Evolutionary conservation across 169 alveolate species (phyloP).

Genomic region (Toxoplasma gondii): DNA sequence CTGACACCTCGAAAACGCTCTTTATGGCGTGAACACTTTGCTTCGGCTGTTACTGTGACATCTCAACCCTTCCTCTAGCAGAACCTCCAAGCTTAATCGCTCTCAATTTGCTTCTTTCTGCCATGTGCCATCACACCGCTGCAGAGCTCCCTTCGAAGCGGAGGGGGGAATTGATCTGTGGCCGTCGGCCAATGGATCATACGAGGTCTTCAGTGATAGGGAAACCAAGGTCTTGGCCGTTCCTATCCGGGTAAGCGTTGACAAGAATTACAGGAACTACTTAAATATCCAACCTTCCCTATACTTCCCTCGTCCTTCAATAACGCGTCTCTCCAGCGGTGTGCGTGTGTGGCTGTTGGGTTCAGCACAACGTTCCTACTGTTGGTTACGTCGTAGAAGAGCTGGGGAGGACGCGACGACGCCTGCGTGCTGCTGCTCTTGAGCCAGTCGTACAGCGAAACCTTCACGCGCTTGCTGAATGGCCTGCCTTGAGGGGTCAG

Average conservation of each 20-base stretch:
- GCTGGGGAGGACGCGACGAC: constrained; percentile 62
- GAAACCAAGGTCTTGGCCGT: constrained; percentile 51
- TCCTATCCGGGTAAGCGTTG: constrained; percentile 60
- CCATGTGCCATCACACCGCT: background rate
- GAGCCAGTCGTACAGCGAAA: constrained; percentile 71
- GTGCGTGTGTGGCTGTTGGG: background rate
- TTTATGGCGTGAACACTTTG: no score
- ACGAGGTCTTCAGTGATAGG: constrained; percentile 46
- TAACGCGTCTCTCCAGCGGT: background rate
- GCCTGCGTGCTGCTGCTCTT: constrained; percentile 71
- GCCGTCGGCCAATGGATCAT: constrained; percentile 63
- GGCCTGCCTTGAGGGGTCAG: constrained; percentile 62
- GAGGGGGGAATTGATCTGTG: constrained; percentile 51
- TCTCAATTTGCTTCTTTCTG: background rate
- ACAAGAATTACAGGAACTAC: background rate
- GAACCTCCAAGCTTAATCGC: background rate
- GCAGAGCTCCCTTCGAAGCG: constrained; percentile 42
- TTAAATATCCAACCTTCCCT: background rate
- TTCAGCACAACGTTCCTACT: constrained; percentile 83
- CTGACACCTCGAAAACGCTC: background rate
- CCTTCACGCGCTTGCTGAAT: constrained; percentile 57
- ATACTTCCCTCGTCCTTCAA: background rate
- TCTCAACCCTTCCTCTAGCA: background rate
- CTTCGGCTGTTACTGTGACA: background rate
- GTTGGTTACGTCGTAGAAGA: constrained; percentile 85